Base-by-base conservation (phyloP, 163 green algal genomes). In the Volvox carteri region DNA sequence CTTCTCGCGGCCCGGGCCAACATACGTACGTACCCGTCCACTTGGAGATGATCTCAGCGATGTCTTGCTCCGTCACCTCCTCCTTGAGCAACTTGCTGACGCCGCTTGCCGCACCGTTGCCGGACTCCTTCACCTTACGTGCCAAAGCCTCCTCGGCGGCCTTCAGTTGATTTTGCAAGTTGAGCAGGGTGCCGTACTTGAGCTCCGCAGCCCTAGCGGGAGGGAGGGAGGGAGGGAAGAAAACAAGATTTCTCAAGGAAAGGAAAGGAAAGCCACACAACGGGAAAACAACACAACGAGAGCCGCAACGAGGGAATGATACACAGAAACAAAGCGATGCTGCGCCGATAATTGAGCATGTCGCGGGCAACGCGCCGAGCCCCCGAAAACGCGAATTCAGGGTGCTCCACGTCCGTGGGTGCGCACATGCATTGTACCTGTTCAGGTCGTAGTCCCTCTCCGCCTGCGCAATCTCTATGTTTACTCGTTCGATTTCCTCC, bases 361-460 rank as follows among this genome's bases (percentile, higher is more conserved):
- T n/a, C n/a, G n/a, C n/a, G n/a, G n/a, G n/a, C n/a, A n/a, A n/a
- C n/a, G n/a, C n/a, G n/a, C n/a, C n/a, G n/a, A n/a, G n/a, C n/a
- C n/a, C n/a, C n/a, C n/a, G n/a, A n/a, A n/a, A n/a, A n/a, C n/a
- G n/a, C n/a, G n/a, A n/a, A n/a, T n/a, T n/a, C n/a, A n/a, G n/a
- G n/a, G n/a, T n/a, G n/a, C n/a, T n/a, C n/a, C n/a, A n/a, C n/a
- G n/a, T n/a, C n/a, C n/a, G n/a, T n/a, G n/a, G n/a, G n/a, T n/a
- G n/a, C n/a, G n/a, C n/a, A n/a, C n/a, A 65, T 11, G 54, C 54
- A 19, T 30, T 2, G 11, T 87, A 93, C 91, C 91, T 88, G 93
- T 99, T 99, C 14, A 99, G 95, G 93, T 99, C 98, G 92, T 99
- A 99, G 86, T 99, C 94, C 44, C 97, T 91, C 94, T 99, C 97